phyloP scores from a whole-genome alignment of 2,329 filamentous ascomycete genomes.

The Fusarium coffeatum region DNA sequence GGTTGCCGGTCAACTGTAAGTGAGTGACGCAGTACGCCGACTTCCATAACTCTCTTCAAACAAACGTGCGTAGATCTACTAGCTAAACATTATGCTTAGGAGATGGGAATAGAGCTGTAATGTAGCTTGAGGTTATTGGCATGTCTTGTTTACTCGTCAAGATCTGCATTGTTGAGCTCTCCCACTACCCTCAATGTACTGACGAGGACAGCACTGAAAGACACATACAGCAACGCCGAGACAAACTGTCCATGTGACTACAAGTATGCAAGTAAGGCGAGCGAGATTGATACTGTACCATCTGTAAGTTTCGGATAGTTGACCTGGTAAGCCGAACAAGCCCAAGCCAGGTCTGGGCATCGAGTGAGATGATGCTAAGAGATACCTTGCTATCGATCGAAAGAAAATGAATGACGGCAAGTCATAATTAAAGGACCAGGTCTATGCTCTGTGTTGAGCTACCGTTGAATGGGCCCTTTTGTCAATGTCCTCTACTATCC shows the following conservation, averaged over 20 bases:
- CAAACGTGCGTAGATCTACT: not conserved
- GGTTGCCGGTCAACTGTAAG: slow-evolving; percentile 10
- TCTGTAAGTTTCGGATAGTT: slow-evolving; percentile 8
- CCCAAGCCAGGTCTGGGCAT: slow-evolving; percentile 4
- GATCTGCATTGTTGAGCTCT: slow-evolving; percentile 6
- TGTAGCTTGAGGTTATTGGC: not conserved
- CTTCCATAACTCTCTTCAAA: not conserved
- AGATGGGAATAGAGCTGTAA: not conserved
- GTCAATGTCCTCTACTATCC: not conserved
- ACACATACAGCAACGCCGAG: not conserved
- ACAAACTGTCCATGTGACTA: slow-evolving; percentile 10
- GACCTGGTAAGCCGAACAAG: slow-evolving; percentile 13
- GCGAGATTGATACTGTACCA: slow-evolving; percentile 17
- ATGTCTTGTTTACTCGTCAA: not conserved
- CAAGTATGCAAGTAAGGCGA: slow-evolving; percentile 19
- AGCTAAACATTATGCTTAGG: not conserved
- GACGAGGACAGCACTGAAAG: not conserved
- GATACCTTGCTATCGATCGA: not conserved
- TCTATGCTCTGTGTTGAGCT: not conserved
- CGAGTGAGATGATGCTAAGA: slow-evolving; percentile 9
- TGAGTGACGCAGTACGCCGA: slow-evolving; percentile 26
- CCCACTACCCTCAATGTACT: not conserved
- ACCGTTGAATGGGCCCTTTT: not conserved
- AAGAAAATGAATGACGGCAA: slow-evolving; percentile 1
- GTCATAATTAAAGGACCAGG: slow-evolving; percentile 2